Percentiles rank a stretch among this genome's conserved stretches.
phyloP scores from a whole-genome alignment of 2,329 filamentous ascomycete genomes.

The Chaetomiaceae sp. region DNA sequence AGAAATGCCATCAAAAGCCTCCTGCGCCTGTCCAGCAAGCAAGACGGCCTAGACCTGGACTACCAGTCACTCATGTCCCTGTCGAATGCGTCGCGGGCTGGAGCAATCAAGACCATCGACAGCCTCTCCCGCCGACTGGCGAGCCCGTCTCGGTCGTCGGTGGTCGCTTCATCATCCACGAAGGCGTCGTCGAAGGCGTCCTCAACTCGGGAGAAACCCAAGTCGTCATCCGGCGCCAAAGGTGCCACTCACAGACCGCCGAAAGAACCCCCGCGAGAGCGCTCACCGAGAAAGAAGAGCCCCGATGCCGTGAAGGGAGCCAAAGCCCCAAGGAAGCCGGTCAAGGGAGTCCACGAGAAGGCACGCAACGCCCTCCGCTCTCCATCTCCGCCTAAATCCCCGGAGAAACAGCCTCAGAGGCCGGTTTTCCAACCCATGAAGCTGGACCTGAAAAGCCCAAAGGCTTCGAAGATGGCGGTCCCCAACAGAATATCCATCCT shows the following conservation, averaged over 20 bases:
- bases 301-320: background rate
- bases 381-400: background rate
- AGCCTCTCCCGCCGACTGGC: constrained; percentile 38
- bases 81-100: constrained; percentile 44
- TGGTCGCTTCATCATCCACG: constrained; percentile 15
- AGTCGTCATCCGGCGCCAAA: background rate
- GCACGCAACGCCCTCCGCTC: background rate
- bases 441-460: background rate
- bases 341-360: background rate
- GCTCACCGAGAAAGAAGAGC: constrained; percentile 4
- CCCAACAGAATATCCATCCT: constrained; percentile 30
- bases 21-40: constrained; percentile 34
- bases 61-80: constrained; percentile 44
- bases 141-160: constrained; percentile 25
- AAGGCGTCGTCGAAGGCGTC: constrained; percentile 12
- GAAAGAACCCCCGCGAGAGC: background rate
- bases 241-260: background rate
- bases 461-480: background rate
- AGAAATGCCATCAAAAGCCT: constrained; percentile 39
- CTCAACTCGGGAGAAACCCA: constrained; percentile 10
- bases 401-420: background rate
- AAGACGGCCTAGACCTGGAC: constrained; percentile 36
- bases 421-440: background rate
- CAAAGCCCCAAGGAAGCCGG: background rate
- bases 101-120: constrained; percentile 47